Base-by-base conservation (phyloP, 352 stramenopile genomes). In the Pythium guiyangense region DNA sequence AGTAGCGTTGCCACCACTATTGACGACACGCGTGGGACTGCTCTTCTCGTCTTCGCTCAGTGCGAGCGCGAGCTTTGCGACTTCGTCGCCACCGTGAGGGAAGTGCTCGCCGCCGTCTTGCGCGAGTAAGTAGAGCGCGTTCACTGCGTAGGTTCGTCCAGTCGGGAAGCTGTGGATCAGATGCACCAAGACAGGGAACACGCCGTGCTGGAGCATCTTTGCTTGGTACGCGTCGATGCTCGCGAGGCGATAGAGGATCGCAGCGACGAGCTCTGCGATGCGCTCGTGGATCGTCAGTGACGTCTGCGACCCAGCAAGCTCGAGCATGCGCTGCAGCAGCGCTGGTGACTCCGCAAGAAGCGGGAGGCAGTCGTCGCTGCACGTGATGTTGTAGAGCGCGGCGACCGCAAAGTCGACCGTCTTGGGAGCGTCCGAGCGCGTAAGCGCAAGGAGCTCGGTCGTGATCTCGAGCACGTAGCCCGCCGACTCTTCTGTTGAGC, bases 381-480 rank as follows among this genome's bases (percentile, higher is more conserved):
- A 90, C 18, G 76, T 72, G 31, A 92, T 84, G 49, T 90, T 90
- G 71, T 88, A 92, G 6, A 92, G 64, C 18, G 79, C 77, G 8
- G 72, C 69, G 26, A 89, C 63, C 4, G 80, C 78, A 44, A 92
- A 90, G 4, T 74, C 31, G 44, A 70, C 76, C 37, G 71, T 83
- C 26, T 60, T 63, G 2, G 57, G 10, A 15, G 68, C 57, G 0
- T 39, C 20, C 1, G 73, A 73, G 20, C 52, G 52, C 2, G 77
- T 72, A 9, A 92, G 63, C 43, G 66, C 59, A 53, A 92, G 52
- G 25, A 92, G 61, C 26, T 86, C 59, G 14, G 81, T 57, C 0
- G 71, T 77, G 25, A 92, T 77, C 47, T 80, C 73, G 20, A 73
- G 66, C 5, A 89, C 73, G 39, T 79, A 84, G 20, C 57, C 59